Conservation (phyloP, 495 filamentous ascomycete genomes). For the Achaetomiella virescens region DNA sequence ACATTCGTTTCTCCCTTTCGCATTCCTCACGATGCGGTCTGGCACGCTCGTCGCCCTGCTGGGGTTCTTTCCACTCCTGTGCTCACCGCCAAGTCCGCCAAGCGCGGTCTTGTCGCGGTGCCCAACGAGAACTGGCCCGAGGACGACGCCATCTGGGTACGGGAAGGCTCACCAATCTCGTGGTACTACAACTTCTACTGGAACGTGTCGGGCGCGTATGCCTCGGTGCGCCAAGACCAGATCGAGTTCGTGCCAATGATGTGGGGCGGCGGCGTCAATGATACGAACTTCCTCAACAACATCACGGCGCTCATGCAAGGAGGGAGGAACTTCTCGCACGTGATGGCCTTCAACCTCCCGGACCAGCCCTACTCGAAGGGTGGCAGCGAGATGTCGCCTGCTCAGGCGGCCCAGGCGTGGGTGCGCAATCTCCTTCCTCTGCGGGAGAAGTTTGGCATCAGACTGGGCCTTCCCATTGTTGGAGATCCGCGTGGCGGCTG, state of each 20-base stretch:
- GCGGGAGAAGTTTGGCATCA: conserved; percentile 38
- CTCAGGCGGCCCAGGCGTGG: conserved; percentile 50
- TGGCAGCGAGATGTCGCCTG: conserved; percentile 45
- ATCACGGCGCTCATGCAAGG: conserved; percentile 35
- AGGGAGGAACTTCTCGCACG: conserved; percentile 47
- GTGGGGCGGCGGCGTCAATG: conserved; percentile 47
- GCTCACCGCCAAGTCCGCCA: conserved; percentile 23
- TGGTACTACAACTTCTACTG: conserved; percentile 67
- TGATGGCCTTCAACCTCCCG: conserved; percentile 62
- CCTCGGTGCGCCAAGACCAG: conserved; percentile 23
- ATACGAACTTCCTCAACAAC: conserved; percentile 42
- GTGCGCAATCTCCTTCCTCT: conserved; percentile 53
- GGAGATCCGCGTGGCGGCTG: conserved; percentile 45
- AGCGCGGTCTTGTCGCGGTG: conserved; percentile 58
- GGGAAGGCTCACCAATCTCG: conserved; percentile 38
- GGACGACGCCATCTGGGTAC: conserved; percentile 50
- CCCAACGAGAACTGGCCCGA: conserved; percentile 32
- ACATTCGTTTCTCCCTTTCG: not conserved
- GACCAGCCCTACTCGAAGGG: conserved; percentile 45
- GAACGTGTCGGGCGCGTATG: conserved; percentile 37
- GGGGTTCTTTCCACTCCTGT: not conserved
- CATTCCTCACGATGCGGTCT: not conserved
- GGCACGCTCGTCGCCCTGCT: not conserved
- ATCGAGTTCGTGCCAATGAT: conserved; percentile 63
- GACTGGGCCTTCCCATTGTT: conserved; percentile 46